Evolutionary conservation across 2,329 filamentous ascomycete species (phyloP).

Genomic region (Colletotrichum horii): DNA sequence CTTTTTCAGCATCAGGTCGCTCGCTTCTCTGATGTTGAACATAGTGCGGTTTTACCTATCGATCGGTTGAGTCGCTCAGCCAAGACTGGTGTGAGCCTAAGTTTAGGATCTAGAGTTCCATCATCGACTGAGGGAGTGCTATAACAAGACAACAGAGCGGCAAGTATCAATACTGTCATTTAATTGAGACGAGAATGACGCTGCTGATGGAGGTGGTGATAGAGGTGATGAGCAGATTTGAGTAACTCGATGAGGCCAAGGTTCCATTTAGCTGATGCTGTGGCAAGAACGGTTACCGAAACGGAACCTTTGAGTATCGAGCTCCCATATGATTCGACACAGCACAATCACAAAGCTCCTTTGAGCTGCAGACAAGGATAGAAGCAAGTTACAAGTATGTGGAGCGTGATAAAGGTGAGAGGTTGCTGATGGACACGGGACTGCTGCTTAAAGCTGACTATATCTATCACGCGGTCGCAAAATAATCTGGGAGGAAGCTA

Average conservation of each 20-base stretch:
- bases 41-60: constrained; percentile 14
- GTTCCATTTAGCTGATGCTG: not conserved
- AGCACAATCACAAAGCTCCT: not conserved
- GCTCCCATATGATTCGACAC: not conserved
- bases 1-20: not conserved
- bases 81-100: constrained; percentile 42
- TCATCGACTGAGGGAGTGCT: constrained; percentile 40
- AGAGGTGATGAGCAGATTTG: no score
- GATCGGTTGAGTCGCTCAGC: constrained; percentile 34
- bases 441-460: not conserved
- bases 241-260: not conserved
- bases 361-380: not conserved
- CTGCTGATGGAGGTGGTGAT: no score
- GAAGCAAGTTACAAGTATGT: not conserved
- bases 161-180: no score
- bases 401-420: not conserved
- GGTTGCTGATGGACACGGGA: not conserved
- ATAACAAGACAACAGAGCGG: constrained; percentile 37
- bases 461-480: not conserved
- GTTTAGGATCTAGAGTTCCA: constrained; percentile 38
- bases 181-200: no score
- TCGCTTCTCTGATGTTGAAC: not conserved
- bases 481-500: not conserved
- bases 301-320: not conserved
- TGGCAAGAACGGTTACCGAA: not conserved